Conservation (phyloP, 169 alveolate species). For the Plasmodium gonderi region DNA sequence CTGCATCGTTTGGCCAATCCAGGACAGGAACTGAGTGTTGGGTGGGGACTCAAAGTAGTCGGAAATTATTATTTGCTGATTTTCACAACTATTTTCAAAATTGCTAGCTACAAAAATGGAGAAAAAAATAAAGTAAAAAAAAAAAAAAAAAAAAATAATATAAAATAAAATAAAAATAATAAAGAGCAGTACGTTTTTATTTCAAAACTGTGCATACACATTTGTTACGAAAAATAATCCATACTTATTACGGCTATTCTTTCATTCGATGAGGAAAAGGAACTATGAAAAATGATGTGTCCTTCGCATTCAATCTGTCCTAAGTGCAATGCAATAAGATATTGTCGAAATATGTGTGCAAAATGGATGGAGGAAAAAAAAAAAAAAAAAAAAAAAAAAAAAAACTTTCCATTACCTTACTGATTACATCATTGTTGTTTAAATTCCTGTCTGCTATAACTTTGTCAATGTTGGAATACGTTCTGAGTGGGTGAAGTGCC, state of each 20-base stretch:
- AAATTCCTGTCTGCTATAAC: conserved; percentile 12
- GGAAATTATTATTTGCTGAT: conserved; percentile 60
- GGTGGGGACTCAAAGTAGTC: conserved; percentile 27
- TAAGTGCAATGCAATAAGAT: background rate
- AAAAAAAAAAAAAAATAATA: background rate
- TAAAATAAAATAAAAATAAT: background rate
- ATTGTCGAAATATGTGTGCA: background rate
- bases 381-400: background rate
- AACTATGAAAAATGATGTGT: conserved; percentile 19
- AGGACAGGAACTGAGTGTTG: conserved; percentile 37
- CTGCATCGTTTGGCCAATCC: conserved; percentile 69
- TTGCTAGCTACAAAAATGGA: conserved; percentile 25
- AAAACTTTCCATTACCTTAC: conserved; percentile 20
- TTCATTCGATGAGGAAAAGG: conserved; percentile 56
- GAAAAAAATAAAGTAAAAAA: background rate
- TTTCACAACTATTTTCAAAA: conserved; percentile 27
- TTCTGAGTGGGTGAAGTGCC: background rate
- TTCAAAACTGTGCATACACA: background rate
- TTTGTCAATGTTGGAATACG: conserved; percentile 4
- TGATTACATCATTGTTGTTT: conserved; percentile 32
- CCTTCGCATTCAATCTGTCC: conserved; percentile 66
- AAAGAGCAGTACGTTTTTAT: background rate
- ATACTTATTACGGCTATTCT: conserved; percentile 58
- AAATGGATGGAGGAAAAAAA: background rate
- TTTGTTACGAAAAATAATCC: background rate